phyloP scores from a whole-genome alignment of 768 basidiomycete species.

The Boletus sp. region DNA sequence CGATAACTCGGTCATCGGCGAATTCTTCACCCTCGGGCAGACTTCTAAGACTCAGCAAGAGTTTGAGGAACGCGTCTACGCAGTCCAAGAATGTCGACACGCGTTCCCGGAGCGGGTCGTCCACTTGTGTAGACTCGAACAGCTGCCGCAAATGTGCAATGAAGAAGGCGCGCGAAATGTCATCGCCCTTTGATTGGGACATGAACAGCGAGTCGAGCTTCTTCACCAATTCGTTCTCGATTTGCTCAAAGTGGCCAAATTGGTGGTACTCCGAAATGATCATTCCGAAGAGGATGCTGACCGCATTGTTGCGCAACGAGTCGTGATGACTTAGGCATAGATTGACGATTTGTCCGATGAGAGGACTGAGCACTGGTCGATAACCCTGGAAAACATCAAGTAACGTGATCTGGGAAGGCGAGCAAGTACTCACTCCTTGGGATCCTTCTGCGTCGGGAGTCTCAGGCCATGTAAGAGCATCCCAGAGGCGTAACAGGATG shows the following conservation, averaged over 20 bases:
- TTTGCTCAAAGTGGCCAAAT: slow-evolving; percentile 79
- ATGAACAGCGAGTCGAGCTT: slow-evolving; percentile 90
- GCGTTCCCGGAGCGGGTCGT: slow-evolving; percentile 72
- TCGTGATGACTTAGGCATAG: slow-evolving; percentile 96
- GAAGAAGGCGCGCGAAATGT: slow-evolving; percentile 91
- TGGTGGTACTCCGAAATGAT: slow-evolving; percentile 90
- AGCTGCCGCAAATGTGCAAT: slow-evolving; percentile 84
- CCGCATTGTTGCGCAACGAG: slow-evolving; percentile 83
- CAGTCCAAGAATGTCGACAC: slow-evolving; percentile 84
- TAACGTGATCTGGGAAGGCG: background rate
- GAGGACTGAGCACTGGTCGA: slow-evolving; percentile 75
- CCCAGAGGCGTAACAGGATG: slow-evolving; percentile 80
- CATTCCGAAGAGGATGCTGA: slow-evolving; percentile 93
- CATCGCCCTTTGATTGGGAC: slow-evolving; percentile 88
- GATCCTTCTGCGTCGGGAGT: slow-evolving; percentile 46
- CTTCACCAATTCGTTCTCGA: slow-evolving; percentile 90
- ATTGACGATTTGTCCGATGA: slow-evolving; percentile 88
- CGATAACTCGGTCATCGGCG: slow-evolving; percentile 91
- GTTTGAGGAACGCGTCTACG: slow-evolving; percentile 89
- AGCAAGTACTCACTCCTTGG: slow-evolving; percentile 58
- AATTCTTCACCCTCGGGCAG: slow-evolving; percentile 93
- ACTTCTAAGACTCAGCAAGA: slow-evolving; percentile 82
- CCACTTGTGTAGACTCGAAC: slow-evolving; percentile 83
- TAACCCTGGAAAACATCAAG: slow-evolving; percentile 56
- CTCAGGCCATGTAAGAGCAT: slow-evolving; percentile 78